A percentile compares a stretch with the other conserved stretches of the same genome.
Evolutionary conservation across 495 filamentous ascomycete species (phyloP).

Genomic region (Penicillium daleae): DNA sequence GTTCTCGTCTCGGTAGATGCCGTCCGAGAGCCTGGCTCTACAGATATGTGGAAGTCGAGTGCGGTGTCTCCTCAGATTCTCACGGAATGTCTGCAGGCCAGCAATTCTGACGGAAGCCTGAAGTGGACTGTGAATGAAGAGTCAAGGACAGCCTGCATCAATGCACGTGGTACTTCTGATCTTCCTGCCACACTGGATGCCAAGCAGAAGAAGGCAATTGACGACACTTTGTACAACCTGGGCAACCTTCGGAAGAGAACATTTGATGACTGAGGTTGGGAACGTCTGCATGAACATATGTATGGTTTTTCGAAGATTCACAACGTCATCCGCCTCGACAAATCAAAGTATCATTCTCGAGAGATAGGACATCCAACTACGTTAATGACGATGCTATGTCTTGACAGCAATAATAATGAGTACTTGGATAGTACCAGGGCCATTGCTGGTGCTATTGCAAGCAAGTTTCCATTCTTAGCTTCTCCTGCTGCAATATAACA

Average conservation of each 20-base stretch:
- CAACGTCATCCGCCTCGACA: too few relatives aligned
- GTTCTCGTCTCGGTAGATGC: constrained; percentile 63
- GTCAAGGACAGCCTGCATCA: constrained; percentile 32
- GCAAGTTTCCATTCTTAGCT: too few relatives aligned
- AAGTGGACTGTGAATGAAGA: constrained; percentile 32
- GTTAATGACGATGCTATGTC: too few relatives aligned
- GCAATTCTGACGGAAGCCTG: constrained; percentile 17
- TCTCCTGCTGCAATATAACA: too few relatives aligned
- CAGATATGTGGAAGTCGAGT: constrained; percentile 35
- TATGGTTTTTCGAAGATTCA: too few relatives aligned
- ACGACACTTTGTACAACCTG: constrained; percentile 67
- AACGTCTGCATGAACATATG: not conserved
- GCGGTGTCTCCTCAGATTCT: constrained; percentile 25
- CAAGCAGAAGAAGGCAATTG: constrained; percentile 39
- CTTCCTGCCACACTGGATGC: constrained; percentile 35
- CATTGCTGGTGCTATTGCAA: too few relatives aligned
- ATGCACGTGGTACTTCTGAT: constrained; percentile 39
- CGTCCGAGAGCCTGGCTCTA: constrained; percentile 46
- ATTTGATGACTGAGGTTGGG: constrained; percentile 29
- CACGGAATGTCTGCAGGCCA: constrained; percentile 36
- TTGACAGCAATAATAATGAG: too few relatives aligned
- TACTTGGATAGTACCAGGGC: too few relatives aligned
- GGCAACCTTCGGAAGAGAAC: constrained; percentile 73
- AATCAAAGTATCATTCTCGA: too few relatives aligned
- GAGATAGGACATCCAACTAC: too few relatives aligned